Percentiles rank a stretch among this genome's conserved stretches.
These are phyloP conservation scores for Passalora sequoiae DNA, from an alignment of 2,329 filamentous ascomycete genomes.

Conservation along the genomic window DNA sequence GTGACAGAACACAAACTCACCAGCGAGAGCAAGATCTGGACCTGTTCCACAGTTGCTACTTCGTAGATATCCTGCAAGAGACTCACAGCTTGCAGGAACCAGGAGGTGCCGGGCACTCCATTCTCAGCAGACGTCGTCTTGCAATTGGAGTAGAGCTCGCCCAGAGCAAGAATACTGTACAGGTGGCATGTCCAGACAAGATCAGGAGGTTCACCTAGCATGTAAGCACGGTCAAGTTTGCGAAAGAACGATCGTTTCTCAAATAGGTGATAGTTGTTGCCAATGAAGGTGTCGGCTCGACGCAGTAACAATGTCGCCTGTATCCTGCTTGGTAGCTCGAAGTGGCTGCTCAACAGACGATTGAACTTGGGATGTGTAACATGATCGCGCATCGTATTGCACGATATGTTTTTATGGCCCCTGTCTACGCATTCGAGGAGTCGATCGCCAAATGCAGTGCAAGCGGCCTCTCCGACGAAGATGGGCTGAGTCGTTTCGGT, in stretches of 20 bases:
- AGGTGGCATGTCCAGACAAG: constrained; percentile 39
- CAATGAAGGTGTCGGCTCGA: constrained; percentile 30
- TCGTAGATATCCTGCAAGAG: constrained; percentile 42
- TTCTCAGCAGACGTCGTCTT: constrained; percentile 30
- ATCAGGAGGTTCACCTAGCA: constrained; percentile 33
- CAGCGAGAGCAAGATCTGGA: constrained; percentile 44
- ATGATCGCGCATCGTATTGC: constrained; percentile 20
- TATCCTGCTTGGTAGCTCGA: constrained; percentile 24
- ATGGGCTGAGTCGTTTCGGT: constrained; percentile 16
- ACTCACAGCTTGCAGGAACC: constrained; percentile 40
- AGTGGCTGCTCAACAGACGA: constrained; percentile 13
- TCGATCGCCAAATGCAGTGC: constrained; percentile 25
- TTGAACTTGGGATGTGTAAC: constrained; percentile 18
- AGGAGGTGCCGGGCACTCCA: constrained; percentile 42
- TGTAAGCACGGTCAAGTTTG: constrained; percentile 38
- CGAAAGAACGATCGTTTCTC: constrained; percentile 38
- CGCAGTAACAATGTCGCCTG: constrained; percentile 24
- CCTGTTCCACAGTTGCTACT: constrained; percentile 41
- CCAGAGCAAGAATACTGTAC: constrained; percentile 44
- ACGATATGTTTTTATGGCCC: constrained; percentile 8
- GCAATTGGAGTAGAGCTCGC: constrained; percentile 44
- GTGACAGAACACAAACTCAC: constrained; percentile 28
- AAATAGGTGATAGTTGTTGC: constrained; percentile 42
- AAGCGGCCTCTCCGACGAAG: constrained; percentile 25
- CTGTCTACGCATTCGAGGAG: constrained; percentile 24